Percentiles rank a stretch among this genome's conserved stretches.
phyloP scores from a whole-genome alignment of 2,329 filamentous ascomycete species.

The Colletotrichum neosansevieriae region DNA sequence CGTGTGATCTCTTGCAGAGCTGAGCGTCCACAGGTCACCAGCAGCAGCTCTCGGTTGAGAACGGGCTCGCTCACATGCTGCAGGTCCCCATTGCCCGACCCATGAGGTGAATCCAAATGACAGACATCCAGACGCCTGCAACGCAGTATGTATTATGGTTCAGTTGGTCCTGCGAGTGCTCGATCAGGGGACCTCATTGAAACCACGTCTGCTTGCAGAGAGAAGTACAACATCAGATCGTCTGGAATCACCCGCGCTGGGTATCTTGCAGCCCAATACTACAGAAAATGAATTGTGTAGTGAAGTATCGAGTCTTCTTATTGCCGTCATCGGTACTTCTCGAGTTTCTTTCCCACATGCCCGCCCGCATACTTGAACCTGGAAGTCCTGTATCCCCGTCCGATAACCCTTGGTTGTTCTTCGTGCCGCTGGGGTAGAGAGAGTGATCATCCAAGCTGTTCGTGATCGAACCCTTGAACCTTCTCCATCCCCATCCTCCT shows the following conservation, averaged over 20 bases:
- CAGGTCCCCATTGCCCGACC: constrained; percentile 35
- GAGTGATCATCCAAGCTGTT: constrained; percentile 32
- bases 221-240: constrained; percentile 17
- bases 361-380: neutral
- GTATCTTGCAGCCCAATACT: neutral
- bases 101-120: constrained; percentile 7
- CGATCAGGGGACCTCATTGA: constrained; percentile 26
- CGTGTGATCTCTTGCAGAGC: constrained; percentile 12
- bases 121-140: constrained; percentile 18
- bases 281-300: too few relatives aligned
- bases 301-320: neutral
- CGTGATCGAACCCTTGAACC: constrained; percentile 30
- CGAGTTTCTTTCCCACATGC: constrained; percentile 13
- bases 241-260: constrained; percentile 23
- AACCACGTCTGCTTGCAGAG: constrained; percentile 29
- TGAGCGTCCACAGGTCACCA: constrained; percentile 14
- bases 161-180: constrained; percentile 30
- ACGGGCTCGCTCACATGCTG: constrained; percentile 35
- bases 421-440: constrained; percentile 16
- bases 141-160: constrained; percentile 2
- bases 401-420: constrained; percentile 9
- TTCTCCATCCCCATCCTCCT: constrained; percentile 14
- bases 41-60: constrained; percentile 12
- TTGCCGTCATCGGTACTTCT: neutral
- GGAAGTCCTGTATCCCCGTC: neutral